Conservation (phyloP, 257 asterid genomes). For the Solanum lycopersicoides region DNA sequence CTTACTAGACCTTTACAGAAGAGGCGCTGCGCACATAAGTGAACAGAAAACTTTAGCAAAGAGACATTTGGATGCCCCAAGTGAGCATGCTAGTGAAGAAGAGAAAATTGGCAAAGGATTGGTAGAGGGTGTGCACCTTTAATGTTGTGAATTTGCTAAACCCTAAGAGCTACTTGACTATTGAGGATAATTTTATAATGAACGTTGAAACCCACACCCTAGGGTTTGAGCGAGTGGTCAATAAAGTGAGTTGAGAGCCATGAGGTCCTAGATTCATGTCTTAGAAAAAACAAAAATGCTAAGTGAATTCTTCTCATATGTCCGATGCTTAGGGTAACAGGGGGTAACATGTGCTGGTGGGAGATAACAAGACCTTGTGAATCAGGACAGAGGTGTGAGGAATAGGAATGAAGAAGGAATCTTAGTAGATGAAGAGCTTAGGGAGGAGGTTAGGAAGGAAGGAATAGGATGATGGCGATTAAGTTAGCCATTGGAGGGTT, state of each 20-base stretch:
- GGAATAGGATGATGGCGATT: not conserved
- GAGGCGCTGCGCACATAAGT: not conserved
- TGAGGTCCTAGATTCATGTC: not conserved
- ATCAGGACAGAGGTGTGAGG: not conserved
- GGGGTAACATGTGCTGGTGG: not conserved
- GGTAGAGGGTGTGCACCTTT: not conserved
- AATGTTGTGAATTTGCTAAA: not conserved
- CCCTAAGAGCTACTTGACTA: not conserved
- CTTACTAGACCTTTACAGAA: not conserved
- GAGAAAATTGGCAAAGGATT: not conserved
- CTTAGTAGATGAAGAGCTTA: not conserved
- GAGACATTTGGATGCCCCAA: not conserved
- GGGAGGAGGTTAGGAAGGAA: not conserved
- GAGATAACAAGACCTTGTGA: not conserved
- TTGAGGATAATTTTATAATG: not conserved
- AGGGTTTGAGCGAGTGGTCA: not conserved
- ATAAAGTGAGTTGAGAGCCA: not conserved
- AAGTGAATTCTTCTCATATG: not conserved
- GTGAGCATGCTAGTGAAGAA: not conserved
- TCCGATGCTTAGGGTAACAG: not conserved
- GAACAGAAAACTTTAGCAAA: not conserved
- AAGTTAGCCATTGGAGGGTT: not conserved
- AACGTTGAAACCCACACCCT: not conserved
- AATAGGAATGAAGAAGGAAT: not conserved
- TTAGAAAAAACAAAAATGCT: not conserved